Evolutionary conservation across 2,329 filamentous ascomycete genomes (phyloP), one percentile per base, ranked within the genome.

Genomic region (Fusarium albosuccineum): DNA sequence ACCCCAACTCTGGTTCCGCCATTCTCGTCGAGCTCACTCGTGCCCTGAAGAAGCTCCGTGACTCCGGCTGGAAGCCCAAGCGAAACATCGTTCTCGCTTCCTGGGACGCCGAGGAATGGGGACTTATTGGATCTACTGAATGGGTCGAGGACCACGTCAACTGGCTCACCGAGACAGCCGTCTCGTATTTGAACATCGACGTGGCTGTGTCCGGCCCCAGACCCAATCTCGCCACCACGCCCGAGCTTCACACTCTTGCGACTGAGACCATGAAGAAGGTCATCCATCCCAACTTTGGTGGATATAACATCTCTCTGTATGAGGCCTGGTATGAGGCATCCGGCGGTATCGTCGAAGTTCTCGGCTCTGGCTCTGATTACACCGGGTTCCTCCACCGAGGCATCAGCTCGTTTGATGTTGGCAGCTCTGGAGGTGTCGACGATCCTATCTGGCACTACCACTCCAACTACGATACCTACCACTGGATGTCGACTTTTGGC

Each of bases 141-240:
- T 97, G 92, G 91, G 92, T 97, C 0, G 92, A 97, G 74, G 92
- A 97, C 60, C 90, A 92, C 62, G 77, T 93, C 1, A 88, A 91
- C 1, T 96, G 92, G 92, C 85, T 97, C 2, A 86, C 84, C 0
- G 84, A 87, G 14, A 87, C 89, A 0, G 88, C 91, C 8, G 86
- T 97, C 51, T 87, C 91, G 0, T 97, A 97, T 70, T 80, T 97
- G 54, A 97, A 97, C 72, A 88, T 96, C 29, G 93, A 96, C 73
- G 88, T 93, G 7, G 92, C 87, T 4, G 75, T 80, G 2, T 76
- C 79, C 2, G 92, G 92, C 0, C 84, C 85, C 0, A 67, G 82
- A 8, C 90, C 91, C 52, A 78, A 77, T 11, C 82, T 88, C 14
- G 79, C 83, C 0, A 87, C 89, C 1, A 90, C 90, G 3, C 92